Evolutionary conservation across 306 rosid genomes (phyloP), one percentile per base, ranked within the genome.

Genomic region (Cicer yamashitae): DNA sequence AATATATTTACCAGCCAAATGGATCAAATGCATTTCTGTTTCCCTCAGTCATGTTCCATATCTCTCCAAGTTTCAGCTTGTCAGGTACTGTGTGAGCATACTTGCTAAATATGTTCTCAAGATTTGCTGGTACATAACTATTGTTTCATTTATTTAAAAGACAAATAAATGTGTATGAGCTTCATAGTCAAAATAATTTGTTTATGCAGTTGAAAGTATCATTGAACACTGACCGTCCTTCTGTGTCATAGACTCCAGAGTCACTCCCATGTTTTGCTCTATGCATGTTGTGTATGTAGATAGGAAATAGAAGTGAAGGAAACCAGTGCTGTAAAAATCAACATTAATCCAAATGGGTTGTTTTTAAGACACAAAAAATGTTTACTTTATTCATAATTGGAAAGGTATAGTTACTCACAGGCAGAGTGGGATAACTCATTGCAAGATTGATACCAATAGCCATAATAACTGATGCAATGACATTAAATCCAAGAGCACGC

Each of bases 231-330:
- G 48, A 89, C 98, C 96, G 85, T 85, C 97, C 96, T 83, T 91
- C 96, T 1, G 96, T 88, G 88, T 94, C 97, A 67, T 91, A 94
- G 5, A 81, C 76, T 73, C 89, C 93, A 2, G 91, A 71, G 78
- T 94, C 98, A 71, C 98, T 94, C 13, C 97, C 98, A 46, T 94
- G 96, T 84, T 94, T 91, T 46, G 69, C 7, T 75, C 13, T 90
- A 84, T 91, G 96, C 34, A 94, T 82, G 74, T 90, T 91, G 61
- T 68, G 17, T 64, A 94, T 82, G 82, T 94, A 84, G 45, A 94
- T 61, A 0, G 98, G 98, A 44, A 94, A 78, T 48, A 91, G 86
- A 0, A 82, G 93, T 66, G 98, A 94, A 45, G 98, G 97, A 50
- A 87, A 38, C 98, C 96, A 91, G 1, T 77, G 77, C 97, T 91